A percentile compares a stretch with the other conserved stretches of the same genome.
phyloP scores from a whole-genome alignment of 1,139 yeast species.

The Suhomyces bribrorum region DNA sequence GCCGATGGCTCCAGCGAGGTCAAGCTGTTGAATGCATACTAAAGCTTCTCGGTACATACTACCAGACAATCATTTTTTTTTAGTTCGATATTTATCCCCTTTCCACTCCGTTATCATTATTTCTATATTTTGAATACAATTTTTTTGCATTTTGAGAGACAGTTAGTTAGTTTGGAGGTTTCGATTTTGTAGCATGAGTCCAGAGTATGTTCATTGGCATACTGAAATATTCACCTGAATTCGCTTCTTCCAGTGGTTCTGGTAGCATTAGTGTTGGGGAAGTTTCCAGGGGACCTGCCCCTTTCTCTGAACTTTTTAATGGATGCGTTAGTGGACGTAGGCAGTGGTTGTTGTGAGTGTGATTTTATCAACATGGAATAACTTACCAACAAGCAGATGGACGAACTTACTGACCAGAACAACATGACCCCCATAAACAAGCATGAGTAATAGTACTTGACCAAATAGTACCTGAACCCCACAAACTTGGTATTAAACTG shows the following conservation, averaged over 20 bases:
- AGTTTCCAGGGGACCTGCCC: neutral
- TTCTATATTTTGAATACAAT: neutral
- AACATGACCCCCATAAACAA: constrained; percentile 51
- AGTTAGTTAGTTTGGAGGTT: no score
- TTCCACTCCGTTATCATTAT: neutral
- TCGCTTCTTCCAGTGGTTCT: neutral
- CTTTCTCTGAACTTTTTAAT: constrained; percentile 2
- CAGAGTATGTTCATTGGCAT: no score
- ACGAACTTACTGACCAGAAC: constrained; percentile 49
- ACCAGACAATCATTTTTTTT: neutral
- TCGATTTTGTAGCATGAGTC: no score
- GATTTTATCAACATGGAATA: constrained; percentile 17
- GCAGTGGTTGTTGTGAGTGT: no score
- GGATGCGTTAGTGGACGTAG: no score
- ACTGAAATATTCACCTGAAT: neutral
- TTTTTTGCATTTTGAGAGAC: neutral
- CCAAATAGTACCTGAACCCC: constrained; percentile 61
- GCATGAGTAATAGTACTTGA: constrained; percentile 47
- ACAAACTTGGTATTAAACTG: constrained; percentile 14
- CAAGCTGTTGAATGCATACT: constrained; percentile 42
- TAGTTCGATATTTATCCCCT: neutral
- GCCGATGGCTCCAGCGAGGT: constrained; percentile 42
- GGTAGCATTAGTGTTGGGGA: neutral
- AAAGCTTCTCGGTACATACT: neutral
- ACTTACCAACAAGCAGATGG: constrained; percentile 30